Conservation (phyloP, 2,329 filamentous ascomycete species). For the Coniochaeta hoffmannii region DNA sequence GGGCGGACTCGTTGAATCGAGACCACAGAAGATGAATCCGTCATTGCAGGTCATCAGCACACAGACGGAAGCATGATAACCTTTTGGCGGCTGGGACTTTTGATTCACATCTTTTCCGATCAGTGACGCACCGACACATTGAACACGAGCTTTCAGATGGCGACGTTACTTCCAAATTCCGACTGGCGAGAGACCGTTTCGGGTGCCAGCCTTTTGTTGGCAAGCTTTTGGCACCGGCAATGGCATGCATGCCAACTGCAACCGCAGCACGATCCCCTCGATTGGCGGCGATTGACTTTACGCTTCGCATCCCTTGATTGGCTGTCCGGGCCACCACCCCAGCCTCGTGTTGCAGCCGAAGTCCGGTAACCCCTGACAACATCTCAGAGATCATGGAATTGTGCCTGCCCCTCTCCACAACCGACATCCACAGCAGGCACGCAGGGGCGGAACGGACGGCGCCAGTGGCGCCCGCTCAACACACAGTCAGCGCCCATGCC, state of each 20-base stretch:
- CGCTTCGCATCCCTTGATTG: neutral
- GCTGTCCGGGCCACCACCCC: neutral
- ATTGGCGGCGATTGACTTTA: neutral
- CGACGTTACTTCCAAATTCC: neutral
- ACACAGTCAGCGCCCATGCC: neutral
- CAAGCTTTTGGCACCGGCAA: neutral
- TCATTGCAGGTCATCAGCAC: too few relatives aligned
- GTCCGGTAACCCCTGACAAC: neutral
- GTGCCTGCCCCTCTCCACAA: neutral
- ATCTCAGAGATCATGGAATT: neutral
- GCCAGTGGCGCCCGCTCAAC: neutral
- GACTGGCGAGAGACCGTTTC: neutral
- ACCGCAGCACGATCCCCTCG: neutral
- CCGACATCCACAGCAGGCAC: neutral
- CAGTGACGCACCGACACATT: neutral
- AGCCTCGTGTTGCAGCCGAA: slow-evolving; percentile 2
- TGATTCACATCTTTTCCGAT: neutral
- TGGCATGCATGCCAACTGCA: neutral
- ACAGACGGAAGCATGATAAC: neutral
- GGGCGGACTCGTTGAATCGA: neutral
- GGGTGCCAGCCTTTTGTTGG: neutral
- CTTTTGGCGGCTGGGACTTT: neutral
- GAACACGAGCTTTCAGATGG: neutral
- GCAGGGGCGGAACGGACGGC: neutral
- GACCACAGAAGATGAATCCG: too few relatives aligned